Percentiles rank a stretch among this genome's conserved stretches.
Evolutionary conservation across 2,329 filamentous ascomycete species (phyloP).

Genomic region (Juglanconis sp.): DNA sequence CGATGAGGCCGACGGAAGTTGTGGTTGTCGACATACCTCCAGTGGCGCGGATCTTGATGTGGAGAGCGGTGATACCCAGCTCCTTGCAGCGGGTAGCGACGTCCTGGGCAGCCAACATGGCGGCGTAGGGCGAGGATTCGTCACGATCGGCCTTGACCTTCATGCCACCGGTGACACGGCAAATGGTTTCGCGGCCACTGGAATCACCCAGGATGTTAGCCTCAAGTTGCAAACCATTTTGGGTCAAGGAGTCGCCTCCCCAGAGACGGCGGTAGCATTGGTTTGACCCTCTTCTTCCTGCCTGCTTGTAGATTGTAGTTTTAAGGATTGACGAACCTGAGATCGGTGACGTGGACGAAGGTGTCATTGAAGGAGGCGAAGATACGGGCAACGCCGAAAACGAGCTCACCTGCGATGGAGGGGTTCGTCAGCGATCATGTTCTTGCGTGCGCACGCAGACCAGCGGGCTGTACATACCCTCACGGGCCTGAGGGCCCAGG

Average conservation of each 20-base stretch:
- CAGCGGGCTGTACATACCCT: constrained; percentile 60
- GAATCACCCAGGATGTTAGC: constrained; percentile 67
- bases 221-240: constrained; percentile 30
- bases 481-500: constrained; percentile 92
- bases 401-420: constrained; percentile 72
- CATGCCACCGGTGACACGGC: constrained; percentile 99
- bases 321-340: constrained; percentile 61
- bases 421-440: constrained; percentile 19
- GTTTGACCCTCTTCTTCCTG: constrained; percentile 1
- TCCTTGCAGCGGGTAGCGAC: constrained; percentile 82
- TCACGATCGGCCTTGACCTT: constrained; percentile 99
- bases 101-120: constrained; percentile 99
- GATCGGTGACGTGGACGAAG: constrained; percentile 99
- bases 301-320: constrained; percentile 17
- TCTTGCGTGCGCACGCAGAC: background rate
- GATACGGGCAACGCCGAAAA: constrained; percentile 97
- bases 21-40: constrained; percentile 64
- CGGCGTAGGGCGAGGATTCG: constrained; percentile 99
- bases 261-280: background rate
- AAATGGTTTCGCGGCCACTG: constrained; percentile 99
- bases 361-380: constrained; percentile 94
- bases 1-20: background rate
- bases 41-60: constrained; percentile 99
- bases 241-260: background rate
- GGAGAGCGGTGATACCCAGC: constrained; percentile 80